These are phyloP conservation scores for Aspergillus kassunensis DNA, from an alignment of 495 filamentous ascomycete species.

Conservation along the genomic window DNA sequence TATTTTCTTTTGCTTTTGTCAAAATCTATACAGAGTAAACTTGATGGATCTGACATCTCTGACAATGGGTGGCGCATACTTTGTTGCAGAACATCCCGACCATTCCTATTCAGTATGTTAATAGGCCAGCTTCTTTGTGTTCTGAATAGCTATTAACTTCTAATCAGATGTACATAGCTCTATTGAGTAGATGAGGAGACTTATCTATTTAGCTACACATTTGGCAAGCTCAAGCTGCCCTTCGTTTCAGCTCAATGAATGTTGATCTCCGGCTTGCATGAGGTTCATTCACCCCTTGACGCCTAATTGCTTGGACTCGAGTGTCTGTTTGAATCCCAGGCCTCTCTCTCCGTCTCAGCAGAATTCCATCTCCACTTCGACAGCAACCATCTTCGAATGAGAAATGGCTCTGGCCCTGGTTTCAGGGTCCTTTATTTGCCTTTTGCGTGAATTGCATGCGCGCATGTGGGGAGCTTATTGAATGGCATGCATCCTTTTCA, in stretches of 20 bases:
- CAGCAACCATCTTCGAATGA: no score
- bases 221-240: not conserved
- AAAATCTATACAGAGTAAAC: no score
- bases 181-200: not conserved
- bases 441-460: not conserved
- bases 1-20: not conserved
- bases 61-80: not conserved
- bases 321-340: no score
- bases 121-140: not conserved
- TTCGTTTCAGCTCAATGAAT: not conserved
- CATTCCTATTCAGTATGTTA: conserved; percentile 4
- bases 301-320: no score
- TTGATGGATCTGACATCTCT: no score
- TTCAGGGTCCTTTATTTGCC: not conserved
- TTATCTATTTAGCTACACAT: conserved; percentile 5
- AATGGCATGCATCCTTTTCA: not conserved
- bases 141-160: conserved; percentile 15
- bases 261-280: not conserved
- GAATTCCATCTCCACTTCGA: not conserved
- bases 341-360: not conserved
- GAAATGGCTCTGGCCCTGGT: not conserved
- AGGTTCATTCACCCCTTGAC: not conserved
- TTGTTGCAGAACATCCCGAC: not conserved
- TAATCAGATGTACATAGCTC: not conserved
- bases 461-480: not conserved